Percentiles rank a stretch among this genome's conserved stretches.
Evolutionary conservation across 768 basidiomycete genomes (phyloP).

Genomic region (Termitomyces sp.): DNA sequence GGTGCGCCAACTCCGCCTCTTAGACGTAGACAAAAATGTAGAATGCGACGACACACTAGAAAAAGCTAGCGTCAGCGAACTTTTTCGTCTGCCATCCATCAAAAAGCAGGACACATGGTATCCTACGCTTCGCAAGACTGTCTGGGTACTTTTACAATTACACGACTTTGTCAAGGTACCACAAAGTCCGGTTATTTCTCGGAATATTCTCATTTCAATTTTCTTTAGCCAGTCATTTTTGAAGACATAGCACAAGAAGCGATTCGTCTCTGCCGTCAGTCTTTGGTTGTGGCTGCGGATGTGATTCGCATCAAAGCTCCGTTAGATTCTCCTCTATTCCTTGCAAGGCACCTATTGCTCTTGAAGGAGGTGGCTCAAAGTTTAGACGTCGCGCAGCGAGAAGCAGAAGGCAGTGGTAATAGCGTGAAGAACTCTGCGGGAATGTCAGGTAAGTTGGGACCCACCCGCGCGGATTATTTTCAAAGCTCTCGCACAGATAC

Average conservation of each 20-base stretch:
- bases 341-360: slow-evolving; percentile 85
- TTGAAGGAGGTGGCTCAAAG: slow-evolving; percentile 86
- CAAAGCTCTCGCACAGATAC: slow-evolving; percentile 34
- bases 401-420: slow-evolving; percentile 31
- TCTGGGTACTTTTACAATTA: slow-evolving; percentile 89
- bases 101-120: slow-evolving; percentile 87
- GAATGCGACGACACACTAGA: slow-evolving; percentile 49
- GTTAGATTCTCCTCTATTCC: slow-evolving; percentile 80
- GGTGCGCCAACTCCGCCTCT: background rate
- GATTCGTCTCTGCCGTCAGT: slow-evolving; percentile 73
- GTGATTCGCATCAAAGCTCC: slow-evolving; percentile 47
- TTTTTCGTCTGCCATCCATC: slow-evolving; percentile 67
- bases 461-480: background rate
- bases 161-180: slow-evolving; percentile 89
- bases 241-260: slow-evolving; percentile 97
- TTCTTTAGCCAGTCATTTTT: slow-evolving; percentile 80
- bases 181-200: background rate
- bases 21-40: slow-evolving; percentile 42
- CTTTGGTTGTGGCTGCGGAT: slow-evolving; percentile 71
- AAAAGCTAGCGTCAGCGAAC: slow-evolving; percentile 62
- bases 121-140: slow-evolving; percentile 80
- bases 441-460: slow-evolving; percentile 45
- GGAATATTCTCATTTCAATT: background rate
- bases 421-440: slow-evolving; percentile 36
- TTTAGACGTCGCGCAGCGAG: slow-evolving; percentile 56